Conservation (phyloP, 73 alveolate genomes). For the Tetrahymena elliotti region DNA sequence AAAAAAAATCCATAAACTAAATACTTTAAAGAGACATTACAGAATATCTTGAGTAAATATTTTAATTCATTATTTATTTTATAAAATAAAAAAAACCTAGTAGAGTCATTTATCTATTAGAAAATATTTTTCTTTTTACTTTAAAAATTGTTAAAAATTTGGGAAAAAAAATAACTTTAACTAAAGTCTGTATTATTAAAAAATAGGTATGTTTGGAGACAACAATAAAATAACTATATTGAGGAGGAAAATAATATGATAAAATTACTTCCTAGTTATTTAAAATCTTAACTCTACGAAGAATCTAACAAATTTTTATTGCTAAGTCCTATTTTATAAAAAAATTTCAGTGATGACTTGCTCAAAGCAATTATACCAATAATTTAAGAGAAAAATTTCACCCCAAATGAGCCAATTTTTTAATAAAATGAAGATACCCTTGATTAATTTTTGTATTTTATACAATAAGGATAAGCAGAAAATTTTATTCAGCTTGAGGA, state of each 20-base stretch:
- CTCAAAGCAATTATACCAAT: not conserved
- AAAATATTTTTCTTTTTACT: no score
- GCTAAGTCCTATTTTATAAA: not conserved
- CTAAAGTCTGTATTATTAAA: not conserved
- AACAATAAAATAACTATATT: not conserved
- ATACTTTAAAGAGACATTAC: not conserved
- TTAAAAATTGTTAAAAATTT: no score
- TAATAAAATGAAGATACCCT: not conserved
- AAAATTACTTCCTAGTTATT: not conserved
- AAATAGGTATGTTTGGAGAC: not conserved
- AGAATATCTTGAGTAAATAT: not conserved
- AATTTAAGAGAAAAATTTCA: not conserved
- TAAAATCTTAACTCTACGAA: not conserved
- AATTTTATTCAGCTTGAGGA: not conserved
- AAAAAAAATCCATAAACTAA: not conserved
- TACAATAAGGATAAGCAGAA: not conserved
- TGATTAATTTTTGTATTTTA: not conserved
- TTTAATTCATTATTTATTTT: not conserved
- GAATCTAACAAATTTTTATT: not conserved
- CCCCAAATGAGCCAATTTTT: not conserved
- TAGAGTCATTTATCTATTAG: no score
- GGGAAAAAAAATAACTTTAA: not conserved
- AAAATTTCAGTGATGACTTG: not conserved
- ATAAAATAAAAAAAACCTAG: no score
- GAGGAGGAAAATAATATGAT: not conserved